Base-by-base conservation (phyloP, 2,329 filamentous ascomycete species). In the Fusarium sp. region DNA sequence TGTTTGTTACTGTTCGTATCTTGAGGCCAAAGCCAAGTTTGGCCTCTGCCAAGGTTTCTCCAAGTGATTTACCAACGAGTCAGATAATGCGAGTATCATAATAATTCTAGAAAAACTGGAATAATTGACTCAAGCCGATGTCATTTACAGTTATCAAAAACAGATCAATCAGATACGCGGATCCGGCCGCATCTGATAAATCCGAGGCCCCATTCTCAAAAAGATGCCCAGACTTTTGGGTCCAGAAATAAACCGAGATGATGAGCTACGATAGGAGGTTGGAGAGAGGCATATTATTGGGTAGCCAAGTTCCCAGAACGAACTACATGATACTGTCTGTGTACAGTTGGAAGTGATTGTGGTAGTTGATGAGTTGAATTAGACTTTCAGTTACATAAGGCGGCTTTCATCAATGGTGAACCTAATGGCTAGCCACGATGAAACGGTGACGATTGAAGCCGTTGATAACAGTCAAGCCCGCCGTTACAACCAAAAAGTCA, bases 71-170 rank as follows among this genome's bases (percentile, higher is more conserved):
- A 20, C n/a, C 47, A 66, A 44, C 67, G 45, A 66, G 51, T 70
- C 48, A 70, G 26, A 70, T 34, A 52, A 66, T 47, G 36, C 47
- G 26, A 66, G 52, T 55, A 24, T 66, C 66, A 70, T 70, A 11
- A 48, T 42, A 38, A 30, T 32, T 58, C 39, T 41, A 41, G 26
- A 48, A 41, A 41, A 48, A 41, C 42, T 58, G 41, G 36, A 60
- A 60, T n/a, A 41, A 58, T 41, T 61, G 18, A 32, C 34, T 47
- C 51, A 47, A 44, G 41, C 10, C 44, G n/a, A n/a, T n/a, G 32
- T 15, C 11, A 34, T 24, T 36, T 28, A 28, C 41, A n/a, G 41
- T 50, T 24, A 56, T 44, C 11, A 42, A 7, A 30, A 5, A 8
- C 11, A 22, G 10, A 28, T 36, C 24, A 41, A 28, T n/a, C 20